These are phyloP conservation scores for Harrya chromipes DNA, from an alignment of 768 basidiomycete genomes.

Conservation along the genomic window DNA sequence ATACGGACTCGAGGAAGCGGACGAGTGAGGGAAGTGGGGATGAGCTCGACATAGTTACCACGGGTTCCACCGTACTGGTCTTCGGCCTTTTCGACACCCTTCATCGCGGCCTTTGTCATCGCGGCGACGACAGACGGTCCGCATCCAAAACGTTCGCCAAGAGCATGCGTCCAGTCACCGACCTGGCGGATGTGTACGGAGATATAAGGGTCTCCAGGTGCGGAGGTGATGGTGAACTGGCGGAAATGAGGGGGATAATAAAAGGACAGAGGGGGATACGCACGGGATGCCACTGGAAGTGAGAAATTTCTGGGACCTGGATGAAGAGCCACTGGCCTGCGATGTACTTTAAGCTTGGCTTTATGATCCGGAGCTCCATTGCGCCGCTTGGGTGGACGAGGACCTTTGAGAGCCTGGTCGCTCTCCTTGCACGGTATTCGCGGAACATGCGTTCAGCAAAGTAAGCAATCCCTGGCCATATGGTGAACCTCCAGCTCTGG, in stretches of 20 bases:
- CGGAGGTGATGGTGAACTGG: slow-evolving; percentile 92
- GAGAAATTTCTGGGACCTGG: slow-evolving; percentile 82
- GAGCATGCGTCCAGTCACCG: slow-evolving; percentile 80
- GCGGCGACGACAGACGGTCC: slow-evolving; percentile 72
- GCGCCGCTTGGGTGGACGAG: slow-evolving; percentile 88
- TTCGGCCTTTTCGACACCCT: slow-evolving; percentile 65
- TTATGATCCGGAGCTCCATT: slow-evolving; percentile 91
- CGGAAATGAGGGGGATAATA: background rate
- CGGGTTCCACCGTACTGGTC: slow-evolving; percentile 44
- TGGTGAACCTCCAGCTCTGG: slow-evolving; percentile 84
- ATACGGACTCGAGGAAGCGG: slow-evolving; percentile 70
- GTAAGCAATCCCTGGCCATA: slow-evolving; percentile 91
- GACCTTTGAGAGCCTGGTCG: slow-evolving; percentile 81
- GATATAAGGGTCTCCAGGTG: slow-evolving; percentile 91
- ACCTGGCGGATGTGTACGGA: slow-evolving; percentile 93
- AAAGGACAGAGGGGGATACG: slow-evolving; percentile 29
- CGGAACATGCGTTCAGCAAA: slow-evolving; percentile 84
- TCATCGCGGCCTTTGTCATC: slow-evolving; percentile 78
- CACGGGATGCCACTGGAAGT: slow-evolving; percentile 94
- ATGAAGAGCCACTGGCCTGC: slow-evolving; percentile 92
- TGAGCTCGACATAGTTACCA: slow-evolving; percentile 82
- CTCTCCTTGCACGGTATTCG: slow-evolving; percentile 74
- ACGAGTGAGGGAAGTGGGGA: slow-evolving; percentile 43
- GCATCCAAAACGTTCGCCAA: slow-evolving; percentile 84
- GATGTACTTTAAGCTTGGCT: slow-evolving; percentile 89